Percentiles rank a stretch among this genome's conserved stretches.
Conservation (phyloP, 306 rosid genomes). For the Cucurbita argyrosperma region DNA sequence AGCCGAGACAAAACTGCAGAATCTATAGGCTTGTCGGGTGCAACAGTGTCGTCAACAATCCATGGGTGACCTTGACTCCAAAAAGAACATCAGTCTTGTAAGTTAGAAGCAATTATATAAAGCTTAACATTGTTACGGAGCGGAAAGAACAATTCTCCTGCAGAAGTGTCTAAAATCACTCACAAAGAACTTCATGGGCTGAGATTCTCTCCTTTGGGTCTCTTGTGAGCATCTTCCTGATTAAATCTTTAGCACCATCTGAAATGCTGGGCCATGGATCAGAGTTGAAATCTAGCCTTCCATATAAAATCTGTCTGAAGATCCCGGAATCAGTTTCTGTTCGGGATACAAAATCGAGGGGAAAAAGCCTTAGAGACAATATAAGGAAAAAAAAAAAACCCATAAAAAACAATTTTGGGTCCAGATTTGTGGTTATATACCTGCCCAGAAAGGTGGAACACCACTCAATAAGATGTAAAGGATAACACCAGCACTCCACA, state of each 20-base stretch:
- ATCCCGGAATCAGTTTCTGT: conserved; percentile 81
- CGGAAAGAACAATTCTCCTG: background rate
- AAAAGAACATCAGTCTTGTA: conserved; percentile 1
- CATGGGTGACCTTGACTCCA: conserved; percentile 65
- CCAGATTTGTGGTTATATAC: conserved; percentile 22
- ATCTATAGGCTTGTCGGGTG: conserved; percentile 78
- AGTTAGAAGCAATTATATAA: background rate
- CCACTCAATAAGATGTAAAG: conserved; percentile 81
- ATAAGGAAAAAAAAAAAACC: background rate
- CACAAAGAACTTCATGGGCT: conserved; percentile 81
- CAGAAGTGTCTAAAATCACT: conserved; percentile 23
- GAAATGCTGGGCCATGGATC: conserved; percentile 85
- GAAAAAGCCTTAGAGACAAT: background rate
- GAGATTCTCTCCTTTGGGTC: conserved; percentile 58
- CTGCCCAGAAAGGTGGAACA: conserved; percentile 95
- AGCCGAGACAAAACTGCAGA: conserved; percentile 86
- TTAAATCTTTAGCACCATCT: conserved; percentile 68
- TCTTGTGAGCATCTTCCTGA: conserved; percentile 53
- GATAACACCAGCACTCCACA: conserved; percentile 94
- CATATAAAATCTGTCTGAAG: conserved; percentile 61
- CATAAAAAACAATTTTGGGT: background rate
- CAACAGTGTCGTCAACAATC: conserved; percentile 73
- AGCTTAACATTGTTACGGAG: background rate
- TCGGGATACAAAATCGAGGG: conserved; percentile 1
- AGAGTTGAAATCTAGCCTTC: conserved; percentile 56